phyloP scores from a whole-genome alignment of 2,329 filamentous ascomycete genomes.

The Cladosporium sp. region DNA sequence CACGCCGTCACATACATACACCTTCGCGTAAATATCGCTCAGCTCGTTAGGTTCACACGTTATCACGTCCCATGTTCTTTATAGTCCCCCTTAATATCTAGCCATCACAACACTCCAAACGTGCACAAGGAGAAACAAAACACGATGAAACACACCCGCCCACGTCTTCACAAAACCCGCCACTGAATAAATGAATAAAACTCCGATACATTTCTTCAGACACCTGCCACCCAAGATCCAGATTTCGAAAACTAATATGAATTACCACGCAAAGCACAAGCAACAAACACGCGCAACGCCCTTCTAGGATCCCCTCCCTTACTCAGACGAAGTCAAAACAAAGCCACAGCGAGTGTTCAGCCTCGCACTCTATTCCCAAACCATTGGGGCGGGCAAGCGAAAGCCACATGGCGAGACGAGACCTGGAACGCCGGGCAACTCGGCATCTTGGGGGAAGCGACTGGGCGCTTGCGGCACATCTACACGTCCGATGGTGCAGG shows the following conservation, averaged over 20 bases:
- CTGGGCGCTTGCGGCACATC: slow-evolving; percentile 13
- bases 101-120: background rate
- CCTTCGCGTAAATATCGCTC: background rate
- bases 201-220: background rate
- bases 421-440: background rate
- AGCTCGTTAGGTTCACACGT: background rate
- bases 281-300: background rate
- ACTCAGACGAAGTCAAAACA: slow-evolving; percentile 1
- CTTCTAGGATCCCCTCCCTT: background rate
- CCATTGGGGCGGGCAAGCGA: background rate
- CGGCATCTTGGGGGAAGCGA: background rate
- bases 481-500: background rate
- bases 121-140: background rate
- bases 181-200: background rate
- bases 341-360: background rate
- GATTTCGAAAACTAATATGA: background rate
- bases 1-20: background rate
- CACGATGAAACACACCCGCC: background rate
- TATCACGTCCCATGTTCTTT: background rate
- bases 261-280: background rate
- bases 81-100: background rate
- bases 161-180: background rate
- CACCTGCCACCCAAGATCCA: background rate
- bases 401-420: slow-evolving; percentile 12
- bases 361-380: slow-evolving; percentile 9